Conservation (phyloP, 1,284 basidiomycete species). For the Gymnopus androsaceus region DNA sequence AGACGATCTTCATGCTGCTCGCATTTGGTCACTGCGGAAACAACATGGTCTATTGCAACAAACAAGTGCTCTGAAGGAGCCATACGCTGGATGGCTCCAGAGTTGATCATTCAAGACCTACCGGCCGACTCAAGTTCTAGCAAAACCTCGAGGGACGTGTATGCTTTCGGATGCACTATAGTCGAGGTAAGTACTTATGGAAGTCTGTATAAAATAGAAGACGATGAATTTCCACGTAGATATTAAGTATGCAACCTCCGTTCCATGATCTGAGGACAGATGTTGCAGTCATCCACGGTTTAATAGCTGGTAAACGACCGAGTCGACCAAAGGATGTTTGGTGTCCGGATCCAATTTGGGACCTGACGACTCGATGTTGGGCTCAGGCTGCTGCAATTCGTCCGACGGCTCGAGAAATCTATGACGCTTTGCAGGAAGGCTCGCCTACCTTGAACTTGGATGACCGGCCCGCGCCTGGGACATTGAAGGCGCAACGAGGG, state of each 20-base stretch:
- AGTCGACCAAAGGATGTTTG: conserved; percentile 1
- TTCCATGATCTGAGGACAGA: conserved; percentile 1
- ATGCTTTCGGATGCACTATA: conserved; percentile 16
- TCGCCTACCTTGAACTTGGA: no score
- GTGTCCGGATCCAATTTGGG: conserved; percentile 16
- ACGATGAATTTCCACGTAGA: background rate
- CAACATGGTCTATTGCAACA: no score
- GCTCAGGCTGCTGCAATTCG: background rate
- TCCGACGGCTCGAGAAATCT: background rate
- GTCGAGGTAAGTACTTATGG: no score
- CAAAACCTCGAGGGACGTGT: conserved; percentile 11
- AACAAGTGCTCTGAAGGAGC: no score
- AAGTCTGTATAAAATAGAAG: background rate
- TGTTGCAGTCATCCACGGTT: background rate
- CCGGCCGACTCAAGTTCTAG: no score
- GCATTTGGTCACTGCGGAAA: no score
- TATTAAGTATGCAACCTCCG: conserved; percentile 3
- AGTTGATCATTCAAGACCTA: no score
- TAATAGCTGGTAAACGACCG: conserved; percentile 3
- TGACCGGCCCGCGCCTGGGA: no score
- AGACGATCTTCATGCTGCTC: no score
- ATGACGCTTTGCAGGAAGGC: no score
- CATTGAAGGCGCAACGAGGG: no score
- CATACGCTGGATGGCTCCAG: no score
- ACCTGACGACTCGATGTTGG: conserved; percentile 12